Evolutionary conservation across 2,329 filamentous ascomycete genomes (phyloP).

Genomic region (Sporothrix sp.): DNA sequence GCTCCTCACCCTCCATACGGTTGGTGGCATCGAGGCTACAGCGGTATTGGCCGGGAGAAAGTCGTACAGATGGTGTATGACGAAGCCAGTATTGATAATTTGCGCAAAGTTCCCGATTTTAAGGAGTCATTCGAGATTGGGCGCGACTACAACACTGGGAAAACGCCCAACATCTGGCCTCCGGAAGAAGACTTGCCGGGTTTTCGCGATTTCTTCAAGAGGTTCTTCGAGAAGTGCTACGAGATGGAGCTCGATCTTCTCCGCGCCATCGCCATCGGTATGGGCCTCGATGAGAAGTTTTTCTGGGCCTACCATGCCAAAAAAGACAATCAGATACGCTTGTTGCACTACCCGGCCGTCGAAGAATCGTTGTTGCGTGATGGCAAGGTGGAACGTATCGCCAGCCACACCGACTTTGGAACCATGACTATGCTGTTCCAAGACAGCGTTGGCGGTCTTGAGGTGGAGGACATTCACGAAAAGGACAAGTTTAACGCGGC

Average conservation of each 20-base stretch:
- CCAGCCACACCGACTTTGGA: slow-evolving; percentile 28
- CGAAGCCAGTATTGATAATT: slow-evolving; percentile 19
- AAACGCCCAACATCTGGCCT: slow-evolving; percentile 31
- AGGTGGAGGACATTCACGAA: slow-evolving; percentile 31
- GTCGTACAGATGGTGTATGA: slow-evolving; percentile 27
- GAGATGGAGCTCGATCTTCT: slow-evolving; percentile 23
- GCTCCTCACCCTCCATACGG: slow-evolving; percentile 27
- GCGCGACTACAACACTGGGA: slow-evolving; percentile 21
- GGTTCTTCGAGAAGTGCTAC: slow-evolving; percentile 26
- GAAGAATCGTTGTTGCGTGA: slow-evolving; percentile 23
- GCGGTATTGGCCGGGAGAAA: slow-evolving; percentile 29
- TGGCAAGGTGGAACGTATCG: slow-evolving; percentile 21
- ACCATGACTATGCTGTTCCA: slow-evolving; percentile 38
- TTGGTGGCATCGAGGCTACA: slow-evolving; percentile 29
- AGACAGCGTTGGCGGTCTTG: slow-evolving; percentile 32
- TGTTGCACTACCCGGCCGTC: slow-evolving; percentile 43
- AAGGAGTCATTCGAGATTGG: slow-evolving; percentile 35
- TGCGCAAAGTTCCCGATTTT: slow-evolving; percentile 25
- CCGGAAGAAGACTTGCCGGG: slow-evolving; percentile 29
- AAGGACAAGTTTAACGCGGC: slow-evolving; percentile 31
- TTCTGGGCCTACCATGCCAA: slow-evolving; percentile 35
- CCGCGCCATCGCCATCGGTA: slow-evolving; percentile 25
- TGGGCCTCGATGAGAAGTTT: slow-evolving; percentile 22
- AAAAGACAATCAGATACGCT: slow-evolving; percentile 48
- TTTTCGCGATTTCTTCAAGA: slow-evolving; percentile 25